These are phyloP conservation scores for Phaeosphaeriaceae sp. DNA, from an alignment of 2,329 filamentous ascomycete genomes.

Conservation along the genomic window DNA sequence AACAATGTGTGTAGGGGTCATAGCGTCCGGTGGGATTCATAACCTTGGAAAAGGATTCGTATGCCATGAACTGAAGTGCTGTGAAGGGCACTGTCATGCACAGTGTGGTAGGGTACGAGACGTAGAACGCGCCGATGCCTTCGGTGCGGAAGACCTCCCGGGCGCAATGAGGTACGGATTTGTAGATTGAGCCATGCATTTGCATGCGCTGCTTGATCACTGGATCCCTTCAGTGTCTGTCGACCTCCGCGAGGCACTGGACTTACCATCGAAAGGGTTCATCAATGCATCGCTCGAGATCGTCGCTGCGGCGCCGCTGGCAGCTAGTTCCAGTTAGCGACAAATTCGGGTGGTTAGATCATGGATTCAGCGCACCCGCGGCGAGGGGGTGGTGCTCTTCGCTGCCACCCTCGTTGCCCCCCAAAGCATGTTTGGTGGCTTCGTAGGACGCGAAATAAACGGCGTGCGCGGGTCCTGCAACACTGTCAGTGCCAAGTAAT, in stretches of 20 bases:
- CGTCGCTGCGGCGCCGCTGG: constrained; percentile 91
- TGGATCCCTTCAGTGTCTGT: constrained; percentile 50
- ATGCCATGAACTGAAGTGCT: constrained; percentile 94
- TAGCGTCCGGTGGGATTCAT: constrained; percentile 89
- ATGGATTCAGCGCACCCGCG: constrained; percentile 68
- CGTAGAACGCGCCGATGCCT: constrained; percentile 91
- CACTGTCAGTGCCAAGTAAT: constrained; percentile 32
- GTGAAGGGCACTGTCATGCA: constrained; percentile 99
- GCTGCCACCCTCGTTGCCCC: constrained; percentile 83
- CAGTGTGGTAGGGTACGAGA: constrained; percentile 96
- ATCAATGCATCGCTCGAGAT: constrained; percentile 98
- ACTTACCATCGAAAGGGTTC: constrained; percentile 96
- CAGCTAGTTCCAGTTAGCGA: constrained; percentile 65
- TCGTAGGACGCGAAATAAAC: constrained; percentile 99
- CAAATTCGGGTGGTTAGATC: neutral
- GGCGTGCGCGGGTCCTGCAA: constrained; percentile 87
- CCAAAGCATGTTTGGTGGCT: constrained; percentile 93
- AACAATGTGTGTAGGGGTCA: constrained; percentile 91
- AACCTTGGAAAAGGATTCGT: constrained; percentile 92
- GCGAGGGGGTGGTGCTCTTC: constrained; percentile 93
- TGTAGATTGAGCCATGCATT: constrained; percentile 93
- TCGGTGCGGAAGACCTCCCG: constrained; percentile 86
- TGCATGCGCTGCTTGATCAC: constrained; percentile 99
- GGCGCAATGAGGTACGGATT: constrained; percentile 85
- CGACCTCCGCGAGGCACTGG: constrained; percentile 1